phyloP scores from a whole-genome alignment of 345 rosid species.

The Capsella bursapastoris region DNA sequence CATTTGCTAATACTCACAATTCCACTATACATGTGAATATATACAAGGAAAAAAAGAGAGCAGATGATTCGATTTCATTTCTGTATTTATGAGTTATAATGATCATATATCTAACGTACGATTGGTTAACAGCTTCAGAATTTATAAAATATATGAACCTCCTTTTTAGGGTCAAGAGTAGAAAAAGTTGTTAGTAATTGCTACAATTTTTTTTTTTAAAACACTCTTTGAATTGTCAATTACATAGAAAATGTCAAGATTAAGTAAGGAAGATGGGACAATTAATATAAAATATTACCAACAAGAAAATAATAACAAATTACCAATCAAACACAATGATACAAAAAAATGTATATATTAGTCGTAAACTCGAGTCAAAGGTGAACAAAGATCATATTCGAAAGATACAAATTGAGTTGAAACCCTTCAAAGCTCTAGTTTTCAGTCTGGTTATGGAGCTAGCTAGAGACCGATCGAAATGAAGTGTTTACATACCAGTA shows the following conservation, averaged over 20 bases:
- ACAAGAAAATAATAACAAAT: not conserved
- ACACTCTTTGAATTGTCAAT: conserved; percentile 18
- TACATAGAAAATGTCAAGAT: conserved; percentile 24
- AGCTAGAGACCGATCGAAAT: not conserved
- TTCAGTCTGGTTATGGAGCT: not conserved
- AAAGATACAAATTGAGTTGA: not conserved
- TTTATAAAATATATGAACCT: conserved; percentile 3
- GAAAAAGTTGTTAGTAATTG: conserved; percentile 32
- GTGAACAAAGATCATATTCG: not conserved
- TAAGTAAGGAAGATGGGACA: not conserved
- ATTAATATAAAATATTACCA: not conserved
- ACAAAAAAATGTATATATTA: not conserved
- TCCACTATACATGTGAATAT: not conserved
- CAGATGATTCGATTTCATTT: not conserved
- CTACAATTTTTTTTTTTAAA: not conserved
- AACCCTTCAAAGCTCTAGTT: not conserved
- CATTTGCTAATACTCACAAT: not conserved
- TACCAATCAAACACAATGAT: not conserved
- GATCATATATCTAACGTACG: not conserved
- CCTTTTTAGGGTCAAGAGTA: conserved; percentile 21
- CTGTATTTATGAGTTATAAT: too few relatives aligned
- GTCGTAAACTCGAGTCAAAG: not conserved
- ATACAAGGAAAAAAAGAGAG: not conserved
- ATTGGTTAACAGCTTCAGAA: conserved; percentile 17
- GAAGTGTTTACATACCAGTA: not conserved